These are phyloP conservation scores for Scheffersomyces lignicola DNA, from an alignment of 1,139 yeast species.

Conservation along the genomic window DNA sequence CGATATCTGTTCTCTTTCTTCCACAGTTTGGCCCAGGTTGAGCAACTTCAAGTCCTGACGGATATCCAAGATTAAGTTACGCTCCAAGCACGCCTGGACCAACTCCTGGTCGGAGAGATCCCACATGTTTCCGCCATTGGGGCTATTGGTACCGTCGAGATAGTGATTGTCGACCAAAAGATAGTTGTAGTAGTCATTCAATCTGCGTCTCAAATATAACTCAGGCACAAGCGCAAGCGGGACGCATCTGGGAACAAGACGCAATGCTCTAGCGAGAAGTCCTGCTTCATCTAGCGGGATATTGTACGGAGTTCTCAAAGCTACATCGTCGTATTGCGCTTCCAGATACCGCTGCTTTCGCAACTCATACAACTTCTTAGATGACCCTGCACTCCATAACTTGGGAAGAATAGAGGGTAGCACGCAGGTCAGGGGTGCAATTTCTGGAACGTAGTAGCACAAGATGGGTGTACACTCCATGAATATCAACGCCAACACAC, in stretches of 20 bases:
- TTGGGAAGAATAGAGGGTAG: slow-evolving; percentile 51
- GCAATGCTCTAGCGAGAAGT: slow-evolving; percentile 32
- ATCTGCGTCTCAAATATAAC: slow-evolving; percentile 32
- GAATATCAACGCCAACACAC: slow-evolving; percentile 53
- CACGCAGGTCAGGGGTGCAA: slow-evolving; percentile 71
- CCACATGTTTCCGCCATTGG: slow-evolving; percentile 50
- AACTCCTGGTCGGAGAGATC: slow-evolving; percentile 44
- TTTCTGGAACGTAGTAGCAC: slow-evolving; percentile 57
- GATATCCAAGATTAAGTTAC: slow-evolving; percentile 42
- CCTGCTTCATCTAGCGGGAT: slow-evolving; percentile 37
- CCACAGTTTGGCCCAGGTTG: slow-evolving; percentile 15
- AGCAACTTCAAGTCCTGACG: slow-evolving; percentile 16
- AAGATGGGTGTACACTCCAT: slow-evolving; percentile 66
- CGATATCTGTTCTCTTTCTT: slow-evolving; percentile 12
- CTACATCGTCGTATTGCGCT: slow-evolving; percentile 19
- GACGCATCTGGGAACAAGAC: slow-evolving; percentile 39
- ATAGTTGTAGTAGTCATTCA: slow-evolving; percentile 43
- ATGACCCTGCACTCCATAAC: slow-evolving; percentile 26
- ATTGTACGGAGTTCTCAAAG: slow-evolving; percentile 44
- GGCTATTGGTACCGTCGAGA: slow-evolving; percentile 36
- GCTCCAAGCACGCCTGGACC: slow-evolving; percentile 46
- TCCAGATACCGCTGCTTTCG: slow-evolving; percentile 10
- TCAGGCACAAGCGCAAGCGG: slow-evolving; percentile 41
- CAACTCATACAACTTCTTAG: slow-evolving; percentile 8
- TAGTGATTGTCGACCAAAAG: slow-evolving; percentile 53